Percentiles rank a stretch among this genome's conserved stretches.
Conservation (phyloP, 805 yeast genomes). For the Suhomyces pyralidae region DNA sequence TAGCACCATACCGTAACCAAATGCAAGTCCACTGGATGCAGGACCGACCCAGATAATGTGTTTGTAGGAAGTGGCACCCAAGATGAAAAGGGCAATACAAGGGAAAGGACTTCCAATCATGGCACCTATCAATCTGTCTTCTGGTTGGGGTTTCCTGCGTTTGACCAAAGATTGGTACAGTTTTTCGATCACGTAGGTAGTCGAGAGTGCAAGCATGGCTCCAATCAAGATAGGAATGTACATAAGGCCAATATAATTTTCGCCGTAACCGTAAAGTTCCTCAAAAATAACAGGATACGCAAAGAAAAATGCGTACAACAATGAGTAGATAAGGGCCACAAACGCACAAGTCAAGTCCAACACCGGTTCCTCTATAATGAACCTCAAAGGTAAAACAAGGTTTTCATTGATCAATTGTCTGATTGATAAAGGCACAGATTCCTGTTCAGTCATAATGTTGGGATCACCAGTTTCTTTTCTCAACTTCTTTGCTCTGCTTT, state of each 20-base stretch:
- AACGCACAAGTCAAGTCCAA: conserved; percentile 79
- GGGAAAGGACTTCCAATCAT: conserved; percentile 83
- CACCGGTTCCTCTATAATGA: conserved; percentile 79
- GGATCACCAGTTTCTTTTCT: conserved; percentile 79
- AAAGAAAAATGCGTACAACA: conserved; percentile 89
- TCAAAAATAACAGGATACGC: conserved; percentile 90
- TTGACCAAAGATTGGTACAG: conserved; percentile 51
- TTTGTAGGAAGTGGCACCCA: conserved; percentile 75
- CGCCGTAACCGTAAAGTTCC: conserved; percentile 72
- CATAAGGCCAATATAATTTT: conserved; percentile 81
- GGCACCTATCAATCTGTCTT: conserved; percentile 77
- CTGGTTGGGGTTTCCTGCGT: conserved; percentile 66
- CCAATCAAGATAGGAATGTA: conserved; percentile 88
- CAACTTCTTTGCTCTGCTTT: conserved; percentile 58
- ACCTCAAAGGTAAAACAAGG: conserved; percentile 75
- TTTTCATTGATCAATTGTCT: conserved; percentile 70
- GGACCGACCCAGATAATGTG: conserved; percentile 67
- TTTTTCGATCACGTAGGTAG: conserved; percentile 75
- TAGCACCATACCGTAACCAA: conserved; percentile 61
- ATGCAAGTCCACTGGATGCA: conserved; percentile 56
- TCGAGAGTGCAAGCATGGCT: conserved; percentile 65
- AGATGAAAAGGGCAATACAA: conserved; percentile 71
- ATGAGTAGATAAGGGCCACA: conserved; percentile 86
- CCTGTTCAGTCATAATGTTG: conserved; percentile 90
- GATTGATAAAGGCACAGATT: conserved; percentile 70